phyloP scores from a whole-genome alignment of 2,329 filamentous ascomycete genomes.

The Penicillium digitatum region DNA sequence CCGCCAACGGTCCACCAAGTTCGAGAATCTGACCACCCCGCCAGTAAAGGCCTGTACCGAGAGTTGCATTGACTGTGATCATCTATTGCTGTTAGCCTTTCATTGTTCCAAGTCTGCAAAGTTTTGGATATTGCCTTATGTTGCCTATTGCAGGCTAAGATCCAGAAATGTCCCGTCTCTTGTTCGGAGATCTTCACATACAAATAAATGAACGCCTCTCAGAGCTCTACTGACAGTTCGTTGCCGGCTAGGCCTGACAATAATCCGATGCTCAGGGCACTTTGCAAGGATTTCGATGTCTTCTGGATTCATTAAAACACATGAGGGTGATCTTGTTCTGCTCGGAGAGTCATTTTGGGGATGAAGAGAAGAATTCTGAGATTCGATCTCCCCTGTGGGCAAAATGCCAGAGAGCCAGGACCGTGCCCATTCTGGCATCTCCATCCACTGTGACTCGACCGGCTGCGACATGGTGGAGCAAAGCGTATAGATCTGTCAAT shows the following conservation, averaged over 20 bases:
- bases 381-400: neutral
- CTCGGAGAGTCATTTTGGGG: neutral
- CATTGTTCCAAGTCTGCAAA: neutral
- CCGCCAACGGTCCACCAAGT: neutral
- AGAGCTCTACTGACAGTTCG: neutral
- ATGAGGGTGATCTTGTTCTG: neutral
- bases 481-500: neutral
- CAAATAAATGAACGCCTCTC: neutral
- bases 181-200: neutral
- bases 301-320: neutral
- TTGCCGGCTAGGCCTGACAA: neutral
- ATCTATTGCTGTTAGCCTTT: neutral
- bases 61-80: neutral
- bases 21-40: neutral
- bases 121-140: no score
- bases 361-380: neutral
- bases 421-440: neutral
- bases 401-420: neutral
- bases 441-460: neutral
- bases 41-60: neutral
- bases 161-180: neutral
- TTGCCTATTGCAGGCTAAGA: neutral
- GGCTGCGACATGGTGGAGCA: neutral
- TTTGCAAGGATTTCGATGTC: neutral
- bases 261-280: neutral